phyloP scores from a whole-genome alignment of 2,329 filamentous ascomycete species.

The Xylariaceae sp. region DNA sequence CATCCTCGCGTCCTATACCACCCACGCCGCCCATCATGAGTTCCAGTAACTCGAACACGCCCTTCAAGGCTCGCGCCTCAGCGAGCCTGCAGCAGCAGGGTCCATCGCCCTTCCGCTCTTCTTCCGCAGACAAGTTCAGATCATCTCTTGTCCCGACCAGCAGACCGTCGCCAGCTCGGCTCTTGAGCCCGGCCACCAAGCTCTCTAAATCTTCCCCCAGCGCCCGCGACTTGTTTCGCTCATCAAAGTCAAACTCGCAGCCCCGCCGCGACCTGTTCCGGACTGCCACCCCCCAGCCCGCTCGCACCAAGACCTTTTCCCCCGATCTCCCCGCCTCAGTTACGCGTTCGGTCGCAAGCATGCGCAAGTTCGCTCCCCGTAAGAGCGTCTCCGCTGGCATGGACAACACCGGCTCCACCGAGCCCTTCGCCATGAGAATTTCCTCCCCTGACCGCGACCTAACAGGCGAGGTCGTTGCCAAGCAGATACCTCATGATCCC shows the following conservation, averaged over 20 bases:
- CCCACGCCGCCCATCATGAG: slow-evolving; percentile 18
- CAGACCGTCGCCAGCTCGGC: slow-evolving; percentile 23
- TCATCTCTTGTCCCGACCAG: slow-evolving; percentile 32
- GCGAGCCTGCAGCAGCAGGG: slow-evolving; percentile 23
- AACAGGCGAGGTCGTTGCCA: slow-evolving; percentile 51
- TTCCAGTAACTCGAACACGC: slow-evolving; percentile 19
- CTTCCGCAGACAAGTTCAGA: slow-evolving; percentile 26
- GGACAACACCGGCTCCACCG: slow-evolving; percentile 45
- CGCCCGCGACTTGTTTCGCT: slow-evolving; percentile 27
- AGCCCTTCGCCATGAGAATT: slow-evolving; percentile 57
- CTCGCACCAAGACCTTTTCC: slow-evolving; percentile 26
- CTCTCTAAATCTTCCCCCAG: slow-evolving; percentile 15
- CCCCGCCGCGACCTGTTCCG: slow-evolving; percentile 28
- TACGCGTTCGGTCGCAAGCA: slow-evolving; percentile 18
- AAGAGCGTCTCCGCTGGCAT: slow-evolving; percentile 47
- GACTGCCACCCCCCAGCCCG: slow-evolving; percentile 26
- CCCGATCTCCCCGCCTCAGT: slow-evolving; percentile 27
- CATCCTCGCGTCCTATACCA: slow-evolving; percentile 8
- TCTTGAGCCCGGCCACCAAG: slow-evolving; percentile 21
- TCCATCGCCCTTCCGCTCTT: slow-evolving; percentile 28
- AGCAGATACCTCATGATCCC: slow-evolving; percentile 51
- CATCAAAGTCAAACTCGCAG: too few relatives aligned
- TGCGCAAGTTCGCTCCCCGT: slow-evolving; percentile 28
- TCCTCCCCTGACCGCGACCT: slow-evolving; percentile 53
- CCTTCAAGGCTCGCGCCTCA: slow-evolving; percentile 27